These are phyloP conservation scores for Nephelium lappaceum DNA, from an alignment of 345 rosid species.

Conservation along the genomic window DNA sequence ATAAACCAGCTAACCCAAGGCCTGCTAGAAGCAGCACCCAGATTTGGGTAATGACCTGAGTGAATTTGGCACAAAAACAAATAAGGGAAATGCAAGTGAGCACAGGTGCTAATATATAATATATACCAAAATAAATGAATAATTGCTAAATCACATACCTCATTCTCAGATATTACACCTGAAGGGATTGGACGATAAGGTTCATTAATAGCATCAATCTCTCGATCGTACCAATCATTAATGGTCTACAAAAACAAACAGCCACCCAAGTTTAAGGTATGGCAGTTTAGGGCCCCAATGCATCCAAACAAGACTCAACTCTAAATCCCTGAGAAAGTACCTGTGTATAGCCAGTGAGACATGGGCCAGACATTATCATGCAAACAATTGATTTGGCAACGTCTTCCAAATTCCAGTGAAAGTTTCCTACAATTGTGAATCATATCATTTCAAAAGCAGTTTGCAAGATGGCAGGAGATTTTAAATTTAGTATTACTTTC, in stretches of 20 bases:
- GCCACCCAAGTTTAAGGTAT: constrained; percentile 16
- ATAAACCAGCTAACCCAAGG: constrained; percentile 73
- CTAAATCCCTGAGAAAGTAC: constrained; percentile 35
- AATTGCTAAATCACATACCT: constrained; percentile 44
- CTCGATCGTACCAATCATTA: constrained; percentile 96
- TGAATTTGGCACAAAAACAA: constrained; percentile 16
- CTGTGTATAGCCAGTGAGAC: constrained; percentile 97
- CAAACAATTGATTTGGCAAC: constrained; percentile 89
- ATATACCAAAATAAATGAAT: background rate
- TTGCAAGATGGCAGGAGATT: background rate
- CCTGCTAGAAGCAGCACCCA: constrained; percentile 90
- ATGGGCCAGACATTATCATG: constrained; percentile 97
- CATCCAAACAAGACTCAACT: constrained; percentile 18
- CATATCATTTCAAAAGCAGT: constrained; percentile 11
- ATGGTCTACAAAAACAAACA: constrained; percentile 57
- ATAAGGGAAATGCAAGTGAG: background rate
- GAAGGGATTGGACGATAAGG: constrained; percentile 99
- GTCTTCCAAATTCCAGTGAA: constrained; percentile 90
- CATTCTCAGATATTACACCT: constrained; percentile 88
- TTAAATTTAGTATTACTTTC: background rate
- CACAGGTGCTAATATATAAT: background rate
- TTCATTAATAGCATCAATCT: constrained; percentile 95
- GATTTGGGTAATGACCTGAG: constrained; percentile 85
- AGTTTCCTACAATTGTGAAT: constrained; percentile 64
- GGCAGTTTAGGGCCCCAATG: constrained; percentile 15